These are phyloP conservation scores for Claviceps sp. DNA, from an alignment of 2,329 filamentous ascomycete species.

Conservation along the genomic window DNA sequence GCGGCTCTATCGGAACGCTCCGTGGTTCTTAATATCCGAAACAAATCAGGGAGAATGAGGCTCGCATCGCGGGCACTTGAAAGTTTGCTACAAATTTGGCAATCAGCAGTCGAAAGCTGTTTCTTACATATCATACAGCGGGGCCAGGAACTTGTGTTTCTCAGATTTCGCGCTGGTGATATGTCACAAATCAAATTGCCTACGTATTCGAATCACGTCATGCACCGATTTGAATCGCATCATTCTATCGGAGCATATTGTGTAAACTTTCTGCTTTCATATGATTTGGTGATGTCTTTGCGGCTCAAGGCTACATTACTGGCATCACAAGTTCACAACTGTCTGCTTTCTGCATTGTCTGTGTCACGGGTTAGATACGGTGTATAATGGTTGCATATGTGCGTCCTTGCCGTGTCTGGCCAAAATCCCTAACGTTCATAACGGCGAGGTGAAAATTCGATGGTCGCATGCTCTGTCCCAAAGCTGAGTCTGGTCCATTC, in stretches of 20 bases:
- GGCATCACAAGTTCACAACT: no score
- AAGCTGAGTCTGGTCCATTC: background rate
- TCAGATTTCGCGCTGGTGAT: background rate
- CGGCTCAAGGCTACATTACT: no score
- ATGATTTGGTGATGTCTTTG: no score
- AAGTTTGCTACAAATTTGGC: background rate
- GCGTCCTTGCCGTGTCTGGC: background rate
- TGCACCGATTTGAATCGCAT: no score
- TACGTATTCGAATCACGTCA: no score
- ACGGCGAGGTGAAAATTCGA: slow-evolving; percentile 35
- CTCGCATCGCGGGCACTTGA: no score
- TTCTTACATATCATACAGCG: background rate
- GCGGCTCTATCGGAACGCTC: background rate
- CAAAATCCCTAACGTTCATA: background rate
- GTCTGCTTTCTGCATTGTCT: no score
- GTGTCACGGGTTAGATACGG: no score
- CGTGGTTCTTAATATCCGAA: background rate
- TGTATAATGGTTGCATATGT: no score
- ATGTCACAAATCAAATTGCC: no score
- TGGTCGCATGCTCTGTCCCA: slow-evolving; percentile 18
- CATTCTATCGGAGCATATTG: no score
- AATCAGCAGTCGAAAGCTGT: background rate
- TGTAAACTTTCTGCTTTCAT: no score
- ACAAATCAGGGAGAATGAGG: background rate
- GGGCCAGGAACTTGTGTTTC: background rate